phyloP scores from a whole-genome alignment of 2,329 filamentous ascomycete species.

The Blumeria hordei region DNA sequence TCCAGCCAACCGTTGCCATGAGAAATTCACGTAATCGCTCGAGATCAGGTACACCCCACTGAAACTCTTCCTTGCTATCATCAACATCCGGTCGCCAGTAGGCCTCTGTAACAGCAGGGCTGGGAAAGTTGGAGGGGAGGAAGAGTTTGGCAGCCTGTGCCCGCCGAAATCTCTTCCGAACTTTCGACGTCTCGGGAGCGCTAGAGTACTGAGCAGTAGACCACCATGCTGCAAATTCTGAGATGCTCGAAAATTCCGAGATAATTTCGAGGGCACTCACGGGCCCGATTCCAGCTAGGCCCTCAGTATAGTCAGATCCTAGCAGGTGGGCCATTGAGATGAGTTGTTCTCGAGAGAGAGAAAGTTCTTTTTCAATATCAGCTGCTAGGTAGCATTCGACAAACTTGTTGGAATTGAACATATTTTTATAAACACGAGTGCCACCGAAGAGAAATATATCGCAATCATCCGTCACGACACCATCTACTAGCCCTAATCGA shows the following conservation, averaged over 20 bases:
- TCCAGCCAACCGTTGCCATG: slow-evolving; percentile 86
- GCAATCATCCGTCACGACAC: slow-evolving; percentile 91
- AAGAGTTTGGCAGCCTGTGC: slow-evolving; percentile 66
- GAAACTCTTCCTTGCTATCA: slow-evolving; percentile 49
- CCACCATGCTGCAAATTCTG: slow-evolving; percentile 74
- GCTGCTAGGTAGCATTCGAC: slow-evolving; percentile 79
- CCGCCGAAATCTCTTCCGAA: slow-evolving; percentile 70
- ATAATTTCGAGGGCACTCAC: slow-evolving; percentile 89
- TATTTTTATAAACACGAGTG: slow-evolving; percentile 94
- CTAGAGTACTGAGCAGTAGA: slow-evolving; percentile 43
- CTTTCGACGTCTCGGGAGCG: slow-evolving; percentile 26
- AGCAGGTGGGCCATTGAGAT: slow-evolving; percentile 79
- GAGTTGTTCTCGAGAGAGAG: slow-evolving; percentile 62
- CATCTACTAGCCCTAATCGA: slow-evolving; percentile 66
- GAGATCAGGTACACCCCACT: slow-evolving; percentile 89
- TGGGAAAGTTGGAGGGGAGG: slow-evolving; percentile 58
- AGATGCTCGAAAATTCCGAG: slow-evolving; percentile 48
- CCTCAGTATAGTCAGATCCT: slow-evolving; percentile 87
- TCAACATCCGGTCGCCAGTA: slow-evolving; percentile 80
- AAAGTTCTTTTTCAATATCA: slow-evolving; percentile 76
- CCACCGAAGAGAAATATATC: slow-evolving; percentile 95
- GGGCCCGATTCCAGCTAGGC: slow-evolving; percentile 70
- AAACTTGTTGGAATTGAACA: slow-evolving; percentile 97
- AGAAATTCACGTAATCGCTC: slow-evolving; percentile 64
- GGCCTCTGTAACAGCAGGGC: slow-evolving; percentile 51